phyloP scores from a whole-genome alignment of 495 filamentous ascomycete genomes.

The Mycothermus thermophilus region DNA sequence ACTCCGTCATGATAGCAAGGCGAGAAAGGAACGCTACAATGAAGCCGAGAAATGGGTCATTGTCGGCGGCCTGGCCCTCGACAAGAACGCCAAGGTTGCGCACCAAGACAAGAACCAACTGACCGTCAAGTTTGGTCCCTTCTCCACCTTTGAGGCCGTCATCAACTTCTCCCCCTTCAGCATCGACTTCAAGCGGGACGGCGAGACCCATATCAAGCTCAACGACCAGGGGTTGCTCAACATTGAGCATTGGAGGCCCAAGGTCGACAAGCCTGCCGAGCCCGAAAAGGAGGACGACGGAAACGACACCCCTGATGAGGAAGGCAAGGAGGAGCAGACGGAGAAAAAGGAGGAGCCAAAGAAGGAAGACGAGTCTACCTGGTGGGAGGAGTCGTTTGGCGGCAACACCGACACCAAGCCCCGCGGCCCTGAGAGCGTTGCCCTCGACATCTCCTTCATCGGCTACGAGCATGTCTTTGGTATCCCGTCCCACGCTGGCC shows the following conservation, averaged over 20 bases:
- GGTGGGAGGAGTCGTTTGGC: conserved; percentile 96
- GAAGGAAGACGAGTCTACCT: conserved; percentile 66
- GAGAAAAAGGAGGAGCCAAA: conserved; percentile 14
- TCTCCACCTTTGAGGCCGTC: conserved; percentile 59
- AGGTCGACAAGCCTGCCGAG: conserved; percentile 51
- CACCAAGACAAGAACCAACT: conserved; percentile 48
- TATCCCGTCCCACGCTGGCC: conserved; percentile 86
- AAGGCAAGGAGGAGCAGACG: conserved; percentile 31
- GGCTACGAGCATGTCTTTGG: conserved; percentile 88
- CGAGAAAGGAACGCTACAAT: conserved; percentile 84
- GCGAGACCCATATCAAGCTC: conserved; percentile 67
- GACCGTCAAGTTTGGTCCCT: conserved; percentile 68
- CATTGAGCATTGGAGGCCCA: conserved; percentile 88
- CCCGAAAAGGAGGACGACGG: no score
- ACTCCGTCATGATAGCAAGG: conserved; percentile 68
- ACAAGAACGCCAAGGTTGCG: conserved; percentile 49
- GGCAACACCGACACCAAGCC: conserved; percentile 91
- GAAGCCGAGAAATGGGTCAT: conserved; percentile 78
- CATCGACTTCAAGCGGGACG: conserved; percentile 73
- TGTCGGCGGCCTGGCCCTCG: conserved; percentile 60
- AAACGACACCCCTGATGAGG: no score
- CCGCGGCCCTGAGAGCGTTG: conserved; percentile 74
- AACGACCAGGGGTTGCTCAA: conserved; percentile 82
- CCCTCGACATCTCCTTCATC: conserved; percentile 78
- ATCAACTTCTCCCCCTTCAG: conserved; percentile 72